A percentile compares a stretch with the other conserved stretches of the same genome.
These are phyloP conservation scores for Vitis rotundifolia DNA, from an alignment of 164 flowering plant species.

Conservation along the genomic window DNA sequence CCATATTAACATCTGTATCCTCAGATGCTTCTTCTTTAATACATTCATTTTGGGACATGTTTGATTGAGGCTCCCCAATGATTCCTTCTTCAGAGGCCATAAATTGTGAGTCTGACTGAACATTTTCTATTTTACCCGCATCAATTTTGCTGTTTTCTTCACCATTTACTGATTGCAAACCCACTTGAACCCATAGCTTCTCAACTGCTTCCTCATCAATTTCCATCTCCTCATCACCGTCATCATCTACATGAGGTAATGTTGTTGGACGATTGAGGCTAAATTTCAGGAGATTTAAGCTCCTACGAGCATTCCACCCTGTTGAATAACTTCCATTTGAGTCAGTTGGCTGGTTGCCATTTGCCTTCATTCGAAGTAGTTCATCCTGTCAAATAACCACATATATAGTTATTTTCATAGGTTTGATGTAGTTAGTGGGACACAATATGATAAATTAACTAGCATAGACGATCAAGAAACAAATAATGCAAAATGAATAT, in stretches of 20 bases:
- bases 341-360: constrained; percentile 40
- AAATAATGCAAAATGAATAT: constrained; percentile 9
- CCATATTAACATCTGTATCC: constrained; percentile 70
- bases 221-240: constrained; percentile 96
- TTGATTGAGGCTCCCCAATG: constrained; percentile 4
- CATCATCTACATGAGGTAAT: constrained; percentile 71
- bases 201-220: constrained; percentile 85
- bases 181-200: constrained; percentile 40
- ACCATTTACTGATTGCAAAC: constrained; percentile 21
- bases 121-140: constrained; percentile 6
- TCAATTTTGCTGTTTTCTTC: constrained; percentile 13
- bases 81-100: constrained; percentile 6
- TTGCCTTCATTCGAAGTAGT: constrained; percentile 72
- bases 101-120: constrained; percentile 14
- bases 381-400: constrained; percentile 64
- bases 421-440: neutral
- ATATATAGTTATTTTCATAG: neutral
- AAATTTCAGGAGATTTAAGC: constrained; percentile 74
- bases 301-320: constrained; percentile 90
- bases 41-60: constrained; percentile 9
- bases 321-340: constrained; percentile 57
- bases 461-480: neutral
- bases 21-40: constrained; percentile 26
- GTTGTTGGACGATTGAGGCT: constrained; percentile 74
- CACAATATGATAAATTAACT: neutral